Base-by-base conservation (phyloP, 192 early-diverging fungal species). In the Funneliformis geosporum region DNA sequence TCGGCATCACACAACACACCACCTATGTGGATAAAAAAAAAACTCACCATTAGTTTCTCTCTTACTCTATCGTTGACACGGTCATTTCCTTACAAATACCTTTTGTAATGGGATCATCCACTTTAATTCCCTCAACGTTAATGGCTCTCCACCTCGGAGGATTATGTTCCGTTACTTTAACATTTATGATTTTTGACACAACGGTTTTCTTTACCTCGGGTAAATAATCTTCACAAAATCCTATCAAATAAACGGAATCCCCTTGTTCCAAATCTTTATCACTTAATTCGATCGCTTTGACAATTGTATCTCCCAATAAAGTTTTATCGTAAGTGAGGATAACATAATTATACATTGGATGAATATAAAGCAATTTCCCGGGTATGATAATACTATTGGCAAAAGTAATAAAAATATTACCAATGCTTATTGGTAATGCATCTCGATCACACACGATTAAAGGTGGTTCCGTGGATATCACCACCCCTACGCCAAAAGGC, bases 361-460 rank as follows among this genome's bases (percentile, higher is more conserved):
- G 97, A 59, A 95, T 65, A 79, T 94, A 95, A 8, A 91, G 75
- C 59, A 96, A 84, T 73, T 90, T 91, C 23, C 90, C 97, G 0
- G 95, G 96, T 76, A 99, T 92, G 50, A 94, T 92, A n/a, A 96
- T 90, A 39, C 91, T 91, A 79, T 96, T 93, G 60, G 92, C 95
- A 80, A 99, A 92, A 0, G 93, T 95, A 47, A 99, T 85, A 55
- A 87, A 87, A 43, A 96, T 86, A 73, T 96, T 93, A 40, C 95
- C 93, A 65, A 95, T 83, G 39, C 86, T 88, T 79, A 92, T 89
- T 2, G 93, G 93, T 16, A 99, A 90, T 21, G 94, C 92, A 74
- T 93, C 90, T 23, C 96, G 91, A 66, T 93, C 90, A 70, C 93
- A 93, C 9, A 96, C 87, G 27, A 97, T 93, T 60, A 99, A 82